A percentile compares a stretch with the other conserved stretches of the same genome.
These are phyloP conservation scores for Plasmodium malariae DNA, from an alignment of 169 alveolate species.

Conservation along the genomic window DNA sequence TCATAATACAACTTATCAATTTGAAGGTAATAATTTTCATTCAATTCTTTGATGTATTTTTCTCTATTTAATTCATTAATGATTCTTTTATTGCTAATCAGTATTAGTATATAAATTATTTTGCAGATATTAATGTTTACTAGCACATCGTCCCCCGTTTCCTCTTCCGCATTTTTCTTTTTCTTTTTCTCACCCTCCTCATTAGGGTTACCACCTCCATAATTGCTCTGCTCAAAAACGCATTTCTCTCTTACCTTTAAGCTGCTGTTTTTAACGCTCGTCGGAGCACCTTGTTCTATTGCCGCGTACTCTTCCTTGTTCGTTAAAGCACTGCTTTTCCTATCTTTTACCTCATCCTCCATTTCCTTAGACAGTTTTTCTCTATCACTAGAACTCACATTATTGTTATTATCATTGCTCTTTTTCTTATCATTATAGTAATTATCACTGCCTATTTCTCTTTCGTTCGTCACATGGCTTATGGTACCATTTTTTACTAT, in stretches of 20 bases:
- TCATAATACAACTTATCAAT: slow-evolving; percentile 56
- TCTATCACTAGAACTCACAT: too few relatives aligned
- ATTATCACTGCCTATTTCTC: too few relatives aligned
- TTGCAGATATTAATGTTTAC: slow-evolving; percentile 44
- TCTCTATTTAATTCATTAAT: slow-evolving; percentile 25
- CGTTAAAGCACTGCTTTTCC: too few relatives aligned
- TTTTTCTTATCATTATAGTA: too few relatives aligned
- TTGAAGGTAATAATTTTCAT: slow-evolving; percentile 32
- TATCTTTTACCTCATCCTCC: too few relatives aligned
- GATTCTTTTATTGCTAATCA: slow-evolving; percentile 43
- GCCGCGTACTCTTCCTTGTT: too few relatives aligned
- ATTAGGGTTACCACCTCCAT: slow-evolving; percentile 43
- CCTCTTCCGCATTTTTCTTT: slow-evolving; percentile 22
- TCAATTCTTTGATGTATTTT: neutral
- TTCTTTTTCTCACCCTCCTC: slow-evolving; percentile 24
- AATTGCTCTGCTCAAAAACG: neutral
- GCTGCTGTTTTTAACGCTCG: neutral
- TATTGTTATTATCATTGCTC: too few relatives aligned
- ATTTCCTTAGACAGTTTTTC: too few relatives aligned
- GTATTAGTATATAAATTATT: slow-evolving; percentile 35
- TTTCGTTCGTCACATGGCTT: too few relatives aligned
- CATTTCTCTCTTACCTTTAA: neutral
- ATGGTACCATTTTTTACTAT: too few relatives aligned
- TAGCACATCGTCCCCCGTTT: slow-evolving; percentile 26
- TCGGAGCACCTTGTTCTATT: neutral